Evolutionary conservation across 2,329 filamentous ascomycete genomes (phyloP), one percentile per base, ranked within the genome.

Genomic region (Penicillium paneum): DNA sequence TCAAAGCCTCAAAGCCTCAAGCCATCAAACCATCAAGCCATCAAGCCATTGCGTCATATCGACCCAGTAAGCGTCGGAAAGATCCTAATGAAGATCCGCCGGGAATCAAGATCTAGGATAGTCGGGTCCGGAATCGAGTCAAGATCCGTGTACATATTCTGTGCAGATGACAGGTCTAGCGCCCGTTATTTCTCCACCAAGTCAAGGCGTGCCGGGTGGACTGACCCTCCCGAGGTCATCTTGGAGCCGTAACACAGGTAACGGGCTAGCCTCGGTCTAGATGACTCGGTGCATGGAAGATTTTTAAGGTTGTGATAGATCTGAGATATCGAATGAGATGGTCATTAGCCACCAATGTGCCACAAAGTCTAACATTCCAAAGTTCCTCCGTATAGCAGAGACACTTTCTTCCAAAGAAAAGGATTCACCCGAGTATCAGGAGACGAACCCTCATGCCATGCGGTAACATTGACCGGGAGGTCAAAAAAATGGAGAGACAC

Each of bases 81-180:
- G 3, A 35, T 24, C 26, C 15, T 21, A 40, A 54, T 4, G 36
- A 28, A 31, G 47, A 58, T 63, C 55, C 6, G 8, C 28, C 49
- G 49, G 34, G 43, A 54, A 41, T 49, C 40, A 34, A 42, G 56
- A 60, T 60, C 56, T 39, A 52, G 55, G 58, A 38, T 19, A 34
- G 3, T 46, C 55, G 58, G 56, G 45, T 45, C 40, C 56, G 24
- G 46, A 52, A 54, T 55, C 54, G 40, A 52, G 32, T 3, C 41
- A 29, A 43, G 40, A 54, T 41, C 46, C 54, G 57, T 53, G 47
- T 38, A 28, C 26, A 28, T 10, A 31, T 40, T 28, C 12, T 26
- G 49, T 36, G 50, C 49, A 45, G 48, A 39, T 57, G 43, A 39
- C 44, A 47, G 21, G 46, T 10, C 49, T 54, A 57, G 49, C 26